Conservation (phyloP, 495 filamentous ascomycete species). For the Aspergillus cavernicola region DNA sequence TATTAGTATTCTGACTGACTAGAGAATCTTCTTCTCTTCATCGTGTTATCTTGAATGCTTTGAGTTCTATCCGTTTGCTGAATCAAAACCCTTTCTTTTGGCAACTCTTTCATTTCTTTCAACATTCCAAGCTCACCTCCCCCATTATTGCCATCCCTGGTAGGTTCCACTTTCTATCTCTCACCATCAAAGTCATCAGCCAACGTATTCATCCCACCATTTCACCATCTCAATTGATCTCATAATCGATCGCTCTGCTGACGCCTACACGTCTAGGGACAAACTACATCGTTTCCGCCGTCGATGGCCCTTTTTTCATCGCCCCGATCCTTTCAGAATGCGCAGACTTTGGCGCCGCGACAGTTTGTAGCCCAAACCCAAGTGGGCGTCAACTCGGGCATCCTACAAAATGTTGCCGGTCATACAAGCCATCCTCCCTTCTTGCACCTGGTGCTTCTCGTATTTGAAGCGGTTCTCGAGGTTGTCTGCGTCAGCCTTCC, state of each 20-base stretch:
- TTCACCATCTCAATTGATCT: not conserved
- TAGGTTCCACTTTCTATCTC: conserved; percentile 13
- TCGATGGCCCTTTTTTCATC: conserved; percentile 52
- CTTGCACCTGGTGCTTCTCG: conserved; percentile 72
- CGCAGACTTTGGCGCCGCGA: conserved; percentile 31
- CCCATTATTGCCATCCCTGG: not conserved
- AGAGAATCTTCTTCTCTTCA: not conserved
- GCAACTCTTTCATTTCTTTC: not conserved
- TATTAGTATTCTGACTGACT: not conserved
- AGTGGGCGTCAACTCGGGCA: conserved; percentile 28
- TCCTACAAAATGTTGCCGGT: conserved; percentile 21
- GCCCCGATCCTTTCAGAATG: conserved; percentile 64
- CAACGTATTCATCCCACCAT: not conserved
- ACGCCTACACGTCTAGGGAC: not conserved
- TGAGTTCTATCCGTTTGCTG: not conserved
- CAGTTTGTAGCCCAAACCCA: conserved; percentile 30
- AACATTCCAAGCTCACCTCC: not conserved
- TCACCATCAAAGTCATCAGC: conserved; percentile 2
- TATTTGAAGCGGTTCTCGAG: conserved; percentile 94
- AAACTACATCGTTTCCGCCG: conserved; percentile 3
- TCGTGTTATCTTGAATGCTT: not conserved
- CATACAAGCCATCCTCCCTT: conserved; percentile 63
- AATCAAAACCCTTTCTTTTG: not conserved
- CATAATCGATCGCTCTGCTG: not conserved
- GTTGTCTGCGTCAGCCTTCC: conserved; percentile 93